Conservation (phyloP, 2,329 filamentous ascomycete genomes). For the Trichoderma asperellum region DNA sequence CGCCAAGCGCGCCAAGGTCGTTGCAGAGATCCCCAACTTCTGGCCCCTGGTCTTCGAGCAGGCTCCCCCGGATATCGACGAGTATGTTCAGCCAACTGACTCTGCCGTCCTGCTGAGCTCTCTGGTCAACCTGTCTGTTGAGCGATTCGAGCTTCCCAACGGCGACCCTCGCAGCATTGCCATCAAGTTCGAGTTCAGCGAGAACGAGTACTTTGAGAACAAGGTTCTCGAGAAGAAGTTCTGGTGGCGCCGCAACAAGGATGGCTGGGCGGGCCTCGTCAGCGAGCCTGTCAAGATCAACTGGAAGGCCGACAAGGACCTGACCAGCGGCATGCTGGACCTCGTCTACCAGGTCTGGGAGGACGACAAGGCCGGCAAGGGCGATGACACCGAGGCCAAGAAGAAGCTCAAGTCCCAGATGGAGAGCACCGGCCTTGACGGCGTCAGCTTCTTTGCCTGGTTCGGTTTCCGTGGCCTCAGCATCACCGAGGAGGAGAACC, state of each 20-base stretch:
- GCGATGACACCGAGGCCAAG: conserved; percentile 51
- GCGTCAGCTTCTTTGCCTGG: conserved; percentile 83
- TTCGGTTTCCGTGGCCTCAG: conserved; percentile 78
- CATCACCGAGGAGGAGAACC: conserved; percentile 65
- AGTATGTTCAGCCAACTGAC: conserved; percentile 83
- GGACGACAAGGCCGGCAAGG: conserved; percentile 53
- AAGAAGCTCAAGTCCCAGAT: conserved; percentile 59
- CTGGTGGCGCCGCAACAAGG: conserved; percentile 73
- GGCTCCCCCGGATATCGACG: conserved; percentile 82
- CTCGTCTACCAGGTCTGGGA: conserved; percentile 72
- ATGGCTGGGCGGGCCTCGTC: conserved; percentile 76
- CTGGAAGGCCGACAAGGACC: conserved; percentile 81
- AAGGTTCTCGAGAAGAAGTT: conserved; percentile 86
- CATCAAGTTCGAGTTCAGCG: conserved; percentile 76
- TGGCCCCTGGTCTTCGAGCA: conserved; percentile 94
- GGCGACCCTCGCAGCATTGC: conserved; percentile 81
- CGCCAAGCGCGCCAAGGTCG: conserved; percentile 71
- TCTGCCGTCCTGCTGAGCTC: conserved; percentile 70
- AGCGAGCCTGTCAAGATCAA: conserved; percentile 86
- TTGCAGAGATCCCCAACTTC: conserved; percentile 80
- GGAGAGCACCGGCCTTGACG: conserved; percentile 64
- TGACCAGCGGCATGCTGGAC: conserved; percentile 78
- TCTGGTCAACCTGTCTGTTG: conserved; percentile 71
- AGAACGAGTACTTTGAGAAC: conserved; percentile 84
- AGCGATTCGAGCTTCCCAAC: conserved; percentile 75